Evolutionary conservation across 208 protist species (phyloP).

Genomic region (Tetramitus jugosus): DNA sequence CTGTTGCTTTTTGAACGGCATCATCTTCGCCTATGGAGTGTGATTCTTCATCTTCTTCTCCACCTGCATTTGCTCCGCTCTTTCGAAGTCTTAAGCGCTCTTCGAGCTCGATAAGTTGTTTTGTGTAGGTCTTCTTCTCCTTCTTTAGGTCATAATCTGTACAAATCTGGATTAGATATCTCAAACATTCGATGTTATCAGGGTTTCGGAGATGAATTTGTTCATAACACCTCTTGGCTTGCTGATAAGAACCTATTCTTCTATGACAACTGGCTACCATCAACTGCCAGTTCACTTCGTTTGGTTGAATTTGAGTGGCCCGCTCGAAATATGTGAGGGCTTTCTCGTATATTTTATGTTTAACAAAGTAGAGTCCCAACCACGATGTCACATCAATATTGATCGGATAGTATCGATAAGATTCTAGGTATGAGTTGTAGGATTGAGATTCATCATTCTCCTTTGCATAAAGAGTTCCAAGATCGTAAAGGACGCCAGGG

Average conservation of each 20-base stretch:
- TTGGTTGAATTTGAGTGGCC: slow-evolving; percentile 84
- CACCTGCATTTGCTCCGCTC: no score
- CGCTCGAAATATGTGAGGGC: slow-evolving; percentile 91
- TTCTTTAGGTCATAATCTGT: slow-evolving; percentile 71
- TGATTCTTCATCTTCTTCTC: no score
- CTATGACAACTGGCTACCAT: slow-evolving; percentile 89
- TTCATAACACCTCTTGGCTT: slow-evolving; percentile 83
- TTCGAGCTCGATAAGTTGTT: slow-evolving; percentile 65
- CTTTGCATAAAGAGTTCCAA: slow-evolving; percentile 78
- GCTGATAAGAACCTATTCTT: slow-evolving; percentile 70
- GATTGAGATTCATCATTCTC: slow-evolving; percentile 78
- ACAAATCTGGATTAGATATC: slow-evolving; percentile 84
- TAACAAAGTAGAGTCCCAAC: slow-evolving; percentile 91
- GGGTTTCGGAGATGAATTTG: slow-evolving; percentile 75
- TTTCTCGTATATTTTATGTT: slow-evolving; percentile 91
- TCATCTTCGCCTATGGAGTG: no score
- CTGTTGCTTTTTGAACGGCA: no score
- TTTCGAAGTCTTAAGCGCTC: no score
- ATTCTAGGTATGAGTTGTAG: slow-evolving; percentile 86
- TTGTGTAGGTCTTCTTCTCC: slow-evolving; percentile 77
- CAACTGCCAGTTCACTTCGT: slow-evolving; percentile 89
- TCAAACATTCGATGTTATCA: slow-evolving; percentile 84
- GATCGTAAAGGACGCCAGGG: slow-evolving; percentile 74
- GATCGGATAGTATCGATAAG: slow-evolving; percentile 88
- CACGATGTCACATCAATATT: slow-evolving; percentile 94